Conservation (phyloP, 1,284 basidiomycete genomes). For the Ustilago tritici region DNA sequence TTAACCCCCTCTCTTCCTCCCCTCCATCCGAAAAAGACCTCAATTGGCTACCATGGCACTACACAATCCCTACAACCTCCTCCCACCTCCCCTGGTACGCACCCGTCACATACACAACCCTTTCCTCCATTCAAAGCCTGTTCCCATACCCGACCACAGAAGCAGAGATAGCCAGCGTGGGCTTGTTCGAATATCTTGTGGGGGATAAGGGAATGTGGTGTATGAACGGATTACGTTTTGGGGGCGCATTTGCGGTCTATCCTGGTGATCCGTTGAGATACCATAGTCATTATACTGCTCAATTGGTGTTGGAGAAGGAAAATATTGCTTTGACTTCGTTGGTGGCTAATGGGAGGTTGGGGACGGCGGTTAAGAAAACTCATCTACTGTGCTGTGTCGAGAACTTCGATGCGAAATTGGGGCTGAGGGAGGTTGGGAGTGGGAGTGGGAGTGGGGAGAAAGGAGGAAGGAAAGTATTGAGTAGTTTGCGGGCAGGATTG, state of each 20-base stretch:
- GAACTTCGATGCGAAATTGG: neutral
- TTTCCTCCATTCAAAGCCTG: slow-evolving; percentile 76
- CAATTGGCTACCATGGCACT: slow-evolving; percentile 26
- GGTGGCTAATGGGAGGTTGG: slow-evolving; percentile 92
- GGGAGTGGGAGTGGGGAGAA: neutral
- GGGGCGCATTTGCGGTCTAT: slow-evolving; percentile 94
- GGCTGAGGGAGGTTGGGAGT: neutral
- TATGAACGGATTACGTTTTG: slow-evolving; percentile 91
- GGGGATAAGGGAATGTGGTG: slow-evolving; percentile 65
- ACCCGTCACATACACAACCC: slow-evolving; percentile 71
- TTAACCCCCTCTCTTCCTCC: neutral
- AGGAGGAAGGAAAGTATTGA: slow-evolving; percentile 9
- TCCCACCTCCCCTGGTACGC: slow-evolving; percentile 42
- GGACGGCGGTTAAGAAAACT: slow-evolving; percentile 97
- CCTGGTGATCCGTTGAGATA: slow-evolving; percentile 96
- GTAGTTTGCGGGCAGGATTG: slow-evolving; percentile 2
- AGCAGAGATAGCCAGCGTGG: slow-evolving; percentile 79
- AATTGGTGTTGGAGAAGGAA: slow-evolving; percentile 26
- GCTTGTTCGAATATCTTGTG: slow-evolving; percentile 83
- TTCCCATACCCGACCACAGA: slow-evolving; percentile 81
- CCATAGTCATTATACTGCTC: slow-evolving; percentile 92
- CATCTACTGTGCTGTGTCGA: slow-evolving; percentile 81
- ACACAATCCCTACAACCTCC: slow-evolving; percentile 36
- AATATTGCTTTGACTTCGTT: slow-evolving; percentile 72
- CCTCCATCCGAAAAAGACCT: slow-evolving; percentile 20